Base-by-base conservation (phyloP, 768 basidiomycete species). In the Strobilomyces dryophilus region DNA sequence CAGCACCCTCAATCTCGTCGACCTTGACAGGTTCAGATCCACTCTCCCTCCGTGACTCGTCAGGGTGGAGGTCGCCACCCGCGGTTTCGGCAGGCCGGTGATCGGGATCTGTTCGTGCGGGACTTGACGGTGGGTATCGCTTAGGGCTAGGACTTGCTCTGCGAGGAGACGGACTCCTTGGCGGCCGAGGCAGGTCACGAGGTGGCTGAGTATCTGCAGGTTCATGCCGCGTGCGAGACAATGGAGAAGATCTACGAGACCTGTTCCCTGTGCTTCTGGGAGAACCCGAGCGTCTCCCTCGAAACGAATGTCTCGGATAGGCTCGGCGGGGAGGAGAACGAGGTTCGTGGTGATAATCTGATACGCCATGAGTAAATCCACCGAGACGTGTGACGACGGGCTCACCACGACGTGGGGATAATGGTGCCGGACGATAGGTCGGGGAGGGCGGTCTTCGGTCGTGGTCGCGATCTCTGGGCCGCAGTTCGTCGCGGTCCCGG, bases 341-440 rank as follows among this genome's bases (percentile, higher is more conserved):
- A 11, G 41, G 40, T 21, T 54, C 64, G 1, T 29, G 37, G 15
- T 57, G 51, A 50, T 57, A n/a, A 20, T 65, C 64, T 66, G 24
- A n/a, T 26, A 27, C 21, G 4, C 37, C 8, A 18, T 56, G 29
- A 60, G 29, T 12, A 34, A 5, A 26, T 26, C 27, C 10, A 4
- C 32, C 45, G 15, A 46, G 31, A 48, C 1, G 27, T 35, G 11
- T 5, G 34, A 20, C 15, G 10, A 31, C 8, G 15, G 36, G 47
- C 65, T 58, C 56, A 67, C 65, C 66, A 36, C 63, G 61, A 18
- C 63, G 66, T 7, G 65, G 65, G 4, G 65, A 67, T 31, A 46
- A 17, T 39, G 59, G 59, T 45, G 52, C 56, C 35, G 62, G 55
- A 34, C 54, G 59, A 51, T 62, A 60, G 12, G 9, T 36, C n/a